Base-by-base conservation (phyloP, 805 yeast genomes). In the Kodamaea kaohsiungensis region DNA sequence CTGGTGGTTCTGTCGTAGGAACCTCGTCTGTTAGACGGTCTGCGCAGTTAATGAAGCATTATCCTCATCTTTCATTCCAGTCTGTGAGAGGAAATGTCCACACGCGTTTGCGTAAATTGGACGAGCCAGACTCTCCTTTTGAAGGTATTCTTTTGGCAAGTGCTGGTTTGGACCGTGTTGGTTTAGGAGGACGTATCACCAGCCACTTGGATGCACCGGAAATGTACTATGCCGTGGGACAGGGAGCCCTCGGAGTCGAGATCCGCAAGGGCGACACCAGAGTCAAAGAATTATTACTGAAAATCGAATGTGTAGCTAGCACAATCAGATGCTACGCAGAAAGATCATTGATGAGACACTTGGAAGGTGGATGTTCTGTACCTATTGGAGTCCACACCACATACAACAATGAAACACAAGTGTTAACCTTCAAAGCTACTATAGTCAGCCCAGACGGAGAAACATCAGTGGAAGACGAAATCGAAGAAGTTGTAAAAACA, bases 291-390 rank as follows among this genome's bases (percentile, higher is more conserved):
- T 77, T 92, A 16, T 81, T 96, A 61, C 69, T 78, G 15, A 77
- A 82, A 54, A 83, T 93, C 56, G 86, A 86, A 61, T 86, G 91
- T 68, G 68, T 73, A 43, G 78, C 83, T 5, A 80, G 96, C 2
- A 81, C 91, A 1, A 72, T 85, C 56, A 80, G 96, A 61, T 92
- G 98, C 70, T 70, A 84, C 7, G 96, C 97, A 2, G 99, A 95
- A 71, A 81, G 99, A 63, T 78, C 93, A 6, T 73, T 95, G 57
- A 83, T 95, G 89, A 81, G 93, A 70, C 79, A 88, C 19, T 79
- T 95, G 56, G 98, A 95, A 74, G 99, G 98, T 57, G 99, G 99
- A 7, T 95, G 99, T 72, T 90, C 97, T 1, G 98, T 95, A 15
- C 99, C 99, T 6, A 89, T 95, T 59, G 99, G 99, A 51, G 97